phyloP scores from a whole-genome alignment of 495 filamentous ascomycete genomes.

The Hamigera avellanea region DNA sequence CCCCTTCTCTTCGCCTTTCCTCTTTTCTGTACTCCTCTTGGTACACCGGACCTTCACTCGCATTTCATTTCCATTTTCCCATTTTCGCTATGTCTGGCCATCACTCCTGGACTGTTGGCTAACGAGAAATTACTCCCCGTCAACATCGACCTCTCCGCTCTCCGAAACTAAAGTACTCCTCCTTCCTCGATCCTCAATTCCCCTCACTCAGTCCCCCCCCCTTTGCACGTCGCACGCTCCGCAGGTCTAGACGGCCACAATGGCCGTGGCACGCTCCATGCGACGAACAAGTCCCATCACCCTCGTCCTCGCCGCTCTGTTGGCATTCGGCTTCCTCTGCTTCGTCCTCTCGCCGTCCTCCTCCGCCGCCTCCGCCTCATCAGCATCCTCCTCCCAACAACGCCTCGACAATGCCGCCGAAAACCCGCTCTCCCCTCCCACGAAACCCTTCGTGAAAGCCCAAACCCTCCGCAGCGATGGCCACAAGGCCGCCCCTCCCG shows the following conservation, averaged over 20 bases:
- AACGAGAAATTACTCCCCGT: no score
- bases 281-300: slow-evolving; percentile 59
- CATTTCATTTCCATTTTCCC: no score
- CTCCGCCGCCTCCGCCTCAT: slow-evolving; percentile 16
- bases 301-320: slow-evolving; percentile 45
- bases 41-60: no score
- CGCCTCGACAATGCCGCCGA: slow-evolving; percentile 50
- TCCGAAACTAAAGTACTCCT: no score
- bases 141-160: no score
- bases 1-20: no score
- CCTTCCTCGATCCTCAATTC: no score
- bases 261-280: slow-evolving; percentile 46
- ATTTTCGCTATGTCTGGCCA: no score
- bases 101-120: no score
- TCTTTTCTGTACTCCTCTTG: no score
- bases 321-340: slow-evolving; percentile 51
- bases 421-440: slow-evolving; percentile 71
- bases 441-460: slow-evolving; percentile 67
- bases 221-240: no score
- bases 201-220: no score
- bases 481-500: slow-evolving; percentile 60
- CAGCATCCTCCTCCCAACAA: slow-evolving; percentile 24
- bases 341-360: slow-evolving; percentile 28
- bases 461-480: slow-evolving; percentile 43
- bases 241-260: slow-evolving; percentile 15